These are phyloP conservation scores for Dorcoceras hygrometricum DNA, from an alignment of 257 asterid genomes.

Conservation along the genomic window DNA sequence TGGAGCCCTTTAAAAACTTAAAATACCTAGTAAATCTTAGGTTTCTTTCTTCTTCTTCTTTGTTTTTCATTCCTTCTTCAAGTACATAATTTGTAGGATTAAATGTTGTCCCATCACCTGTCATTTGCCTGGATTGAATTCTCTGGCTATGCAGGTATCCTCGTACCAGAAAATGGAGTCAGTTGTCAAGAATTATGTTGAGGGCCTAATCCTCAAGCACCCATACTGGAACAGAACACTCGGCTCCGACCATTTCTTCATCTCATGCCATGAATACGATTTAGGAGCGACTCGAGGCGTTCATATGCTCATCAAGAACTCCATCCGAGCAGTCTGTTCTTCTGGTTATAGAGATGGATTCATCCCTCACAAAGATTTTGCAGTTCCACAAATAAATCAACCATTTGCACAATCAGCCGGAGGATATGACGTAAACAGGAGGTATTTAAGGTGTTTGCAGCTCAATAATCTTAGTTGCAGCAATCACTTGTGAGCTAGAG, in stretches of 20 bases:
- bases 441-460: slow-evolving; percentile 5
- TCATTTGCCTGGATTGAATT: too few species aligned
- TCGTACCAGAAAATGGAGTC: slow-evolving; percentile 3
- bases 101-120: not conserved
- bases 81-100: not conserved
- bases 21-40: too few species aligned
- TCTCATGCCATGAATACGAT: slow-evolving; percentile 22
- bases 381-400: slow-evolving; percentile 23
- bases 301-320: slow-evolving; percentile 25
- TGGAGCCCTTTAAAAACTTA: too few species aligned
- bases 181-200: slow-evolving; percentile 5
- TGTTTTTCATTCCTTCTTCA: too few species aligned
- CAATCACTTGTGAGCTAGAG: too few species aligned
- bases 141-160: slow-evolving; percentile 17
- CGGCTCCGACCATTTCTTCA: slow-evolving; percentile 24
- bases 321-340: slow-evolving; percentile 27
- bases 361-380: slow-evolving; percentile 31
- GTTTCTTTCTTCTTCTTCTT: too few species aligned
- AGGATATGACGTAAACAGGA: not conserved
- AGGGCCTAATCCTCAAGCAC: slow-evolving; percentile 13
- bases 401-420: slow-evolving; percentile 14
- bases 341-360: slow-evolving; percentile 3
- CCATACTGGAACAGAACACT: slow-evolving; percentile 27
- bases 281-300: slow-evolving; percentile 11
- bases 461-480: not conserved